Evolutionary conservation across 768 basidiomycete genomes (phyloP).

Genomic region (Lentinus tigrinus): DNA sequence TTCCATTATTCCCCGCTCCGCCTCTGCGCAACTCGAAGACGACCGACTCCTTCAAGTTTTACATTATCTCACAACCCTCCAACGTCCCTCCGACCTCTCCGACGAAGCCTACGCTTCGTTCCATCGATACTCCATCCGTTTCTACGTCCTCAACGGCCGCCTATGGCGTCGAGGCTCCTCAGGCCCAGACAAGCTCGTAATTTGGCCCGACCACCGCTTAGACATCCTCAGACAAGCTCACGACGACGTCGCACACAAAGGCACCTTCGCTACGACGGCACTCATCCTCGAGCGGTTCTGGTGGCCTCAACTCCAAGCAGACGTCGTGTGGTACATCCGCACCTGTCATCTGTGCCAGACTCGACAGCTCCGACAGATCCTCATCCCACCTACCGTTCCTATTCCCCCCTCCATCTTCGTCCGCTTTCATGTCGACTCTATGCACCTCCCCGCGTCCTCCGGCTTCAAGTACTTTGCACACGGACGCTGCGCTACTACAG

Average conservation of each 20-base stretch:
- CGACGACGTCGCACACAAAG: slow-evolving; percentile 25
- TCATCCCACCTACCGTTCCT: slow-evolving; percentile 24
- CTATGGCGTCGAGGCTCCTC: slow-evolving; percentile 16
- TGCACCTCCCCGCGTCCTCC: slow-evolving; percentile 37
- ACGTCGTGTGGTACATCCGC: slow-evolving; percentile 23
- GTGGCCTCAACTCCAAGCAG: slow-evolving; percentile 25
- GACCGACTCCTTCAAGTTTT: neutral
- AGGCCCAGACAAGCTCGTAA: slow-evolving; percentile 20
- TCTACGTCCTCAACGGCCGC: neutral
- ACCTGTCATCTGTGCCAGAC: slow-evolving; percentile 41
- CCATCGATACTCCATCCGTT: neutral
- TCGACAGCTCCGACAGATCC: slow-evolving; percentile 21
- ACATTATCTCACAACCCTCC: neutral
- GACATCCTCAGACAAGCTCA: slow-evolving; percentile 13
- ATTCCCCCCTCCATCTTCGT: slow-evolving; percentile 26
- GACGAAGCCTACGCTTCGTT: neutral
- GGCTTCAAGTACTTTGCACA: slow-evolving; percentile 39
- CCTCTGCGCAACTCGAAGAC: neutral
- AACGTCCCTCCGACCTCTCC: neutral
- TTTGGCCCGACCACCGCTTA: slow-evolving; percentile 2
- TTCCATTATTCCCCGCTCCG: slow-evolving; percentile 1
- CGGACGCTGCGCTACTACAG: slow-evolving; percentile 33
- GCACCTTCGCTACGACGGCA: slow-evolving; percentile 7
- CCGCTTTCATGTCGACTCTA: slow-evolving; percentile 40
- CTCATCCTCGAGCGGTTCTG: slow-evolving; percentile 22